Evolutionary conservation across 192 early-diverging fungal genomes (phyloP).

Genomic region (Podochytrium sp.): DNA sequence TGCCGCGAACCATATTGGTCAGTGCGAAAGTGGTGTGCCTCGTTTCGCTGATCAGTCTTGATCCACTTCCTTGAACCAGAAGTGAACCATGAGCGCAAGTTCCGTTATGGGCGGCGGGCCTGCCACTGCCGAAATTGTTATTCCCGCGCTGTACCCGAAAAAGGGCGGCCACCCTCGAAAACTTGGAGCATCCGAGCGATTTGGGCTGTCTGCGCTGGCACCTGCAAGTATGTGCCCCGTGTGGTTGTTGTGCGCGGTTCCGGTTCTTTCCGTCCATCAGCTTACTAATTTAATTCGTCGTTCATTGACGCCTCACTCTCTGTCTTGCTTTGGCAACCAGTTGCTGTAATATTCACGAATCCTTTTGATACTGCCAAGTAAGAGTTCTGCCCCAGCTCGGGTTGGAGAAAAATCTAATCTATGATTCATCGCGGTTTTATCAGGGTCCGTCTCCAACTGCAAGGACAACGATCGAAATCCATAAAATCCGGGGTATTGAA

Average conservation of each 20-base stretch:
- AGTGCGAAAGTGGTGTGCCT: no score
- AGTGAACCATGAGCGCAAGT: slow-evolving; percentile 19
- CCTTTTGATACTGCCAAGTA: slow-evolving; percentile 80
- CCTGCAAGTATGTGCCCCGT: slow-evolving; percentile 52
- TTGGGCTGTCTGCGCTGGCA: slow-evolving; percentile 64
- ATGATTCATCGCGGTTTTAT: no score
- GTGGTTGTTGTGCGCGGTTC: not conserved
- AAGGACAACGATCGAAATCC: slow-evolving; percentile 59
- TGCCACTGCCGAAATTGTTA: not conserved
- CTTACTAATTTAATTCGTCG: not conserved
- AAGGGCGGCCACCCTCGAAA: slow-evolving; percentile 47
- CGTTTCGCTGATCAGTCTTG: no score
- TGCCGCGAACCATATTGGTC: no score
- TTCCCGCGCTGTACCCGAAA: slow-evolving; percentile 53
- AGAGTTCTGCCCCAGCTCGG: slow-evolving; percentile 3
- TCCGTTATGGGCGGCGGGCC: slow-evolving; percentile 27
- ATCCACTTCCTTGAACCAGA: no score
- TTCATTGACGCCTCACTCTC: not conserved
- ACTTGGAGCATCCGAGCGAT: slow-evolving; percentile 58
- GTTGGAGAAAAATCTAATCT: no score
- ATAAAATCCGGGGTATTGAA: slow-evolving; percentile 21
- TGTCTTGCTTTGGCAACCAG: slow-evolving; percentile 21
- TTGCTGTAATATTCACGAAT: slow-evolving; percentile 76
- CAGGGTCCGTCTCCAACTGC: slow-evolving; percentile 68
- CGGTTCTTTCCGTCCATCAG: no score